Base-by-base conservation (phyloP, 169 alveolate species). In the Plasmodium coatneyi region DNA sequence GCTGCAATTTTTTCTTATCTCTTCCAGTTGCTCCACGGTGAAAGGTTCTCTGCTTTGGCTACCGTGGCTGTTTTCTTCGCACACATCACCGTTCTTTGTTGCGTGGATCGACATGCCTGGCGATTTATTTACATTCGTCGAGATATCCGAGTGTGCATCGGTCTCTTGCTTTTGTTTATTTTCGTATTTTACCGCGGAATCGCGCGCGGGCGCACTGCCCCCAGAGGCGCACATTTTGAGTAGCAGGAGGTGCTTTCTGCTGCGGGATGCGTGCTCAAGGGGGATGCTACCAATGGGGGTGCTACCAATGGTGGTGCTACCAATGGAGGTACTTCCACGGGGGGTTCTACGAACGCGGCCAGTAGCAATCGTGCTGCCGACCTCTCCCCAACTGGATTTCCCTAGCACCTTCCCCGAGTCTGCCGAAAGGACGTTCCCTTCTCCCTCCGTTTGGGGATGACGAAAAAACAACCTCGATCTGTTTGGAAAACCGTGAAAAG, bases 1-100 rank as follows among this genome's bases (percentile, higher is more conserved):
- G 54, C 52, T 80, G 16, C 83, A 36, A 25, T 56, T 79, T 66
- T 66, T 80, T 41, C 74, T 60, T 70, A 80, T 89, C 10, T 89
- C 72, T 70, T 79, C 76, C 30, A 89, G 56, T 70, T 89, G 79
- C 46, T 56, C 46, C 5, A 89, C 14, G 34, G 82, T 89, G 72
- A 56, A 66, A 41, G 70, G 52, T 36, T 79, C 60, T 22, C 39
- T 16, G 76, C 36, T 28, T 66, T 66, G 41, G 3, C 5, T 39
- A 66, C 30, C 16, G 12, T 19, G n/a, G n/a, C 9, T 25, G 39
- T 28, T 66, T 25, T 66, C 76, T 66, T 66, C 36, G n/a, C n/a
- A 12, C 28, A 66, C 36, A 49, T 49, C 60, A 2, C n/a, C 36
- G 19, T 66, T 66, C 28, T 66, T 4, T 66, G 19, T 22, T 28